Evolutionary conservation across 1,284 basidiomycete species (phyloP), one percentile per base, ranked within the genome.

Genomic region (Heimioporus retisporus): DNA sequence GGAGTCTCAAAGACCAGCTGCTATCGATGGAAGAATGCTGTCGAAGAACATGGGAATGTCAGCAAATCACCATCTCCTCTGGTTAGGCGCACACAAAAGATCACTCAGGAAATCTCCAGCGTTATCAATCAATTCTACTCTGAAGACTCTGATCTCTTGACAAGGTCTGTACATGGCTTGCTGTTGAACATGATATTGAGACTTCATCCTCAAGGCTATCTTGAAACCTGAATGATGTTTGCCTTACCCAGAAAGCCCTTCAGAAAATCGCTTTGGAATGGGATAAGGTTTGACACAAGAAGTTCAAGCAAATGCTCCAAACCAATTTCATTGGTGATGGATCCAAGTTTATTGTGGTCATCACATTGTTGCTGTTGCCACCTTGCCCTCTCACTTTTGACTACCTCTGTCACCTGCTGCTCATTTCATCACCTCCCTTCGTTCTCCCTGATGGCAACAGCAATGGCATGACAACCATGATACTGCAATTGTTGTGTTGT

Each of bases 201-300:
- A 51, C 55, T 23, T 46, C 42, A 5, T n/a, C 44, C 2, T 48
- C 60, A 14, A 25, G 21, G 5, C 55, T 62, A 11, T 62, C 54
- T 56, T 18, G 8, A 18, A 62, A 62, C 55, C 55, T 62, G 25
- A 23, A 16, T 3, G 48, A 63, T 25, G 46, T 46, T 53, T 25
- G 46, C 2, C 61, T 63, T 28, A 62, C 61, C n/a, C 18, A 18
- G 51, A 63, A 57, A 40, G 50, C 55, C 25, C 53, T 61, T 15
- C 53, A 55, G n/a, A 56, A 62, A 16, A 67, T 75, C 62, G 72
- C 76, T 14, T 16, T 10, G 4, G 69, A 75, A 61, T 50, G 8
- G 18, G 31, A 55, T 40, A 21, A 55, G 31, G 31, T 59, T 55
- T 13, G 11, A 31, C 13, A 25, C 4, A 25, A 44, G 4, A 40